Conservation (phyloP, 2,329 filamentous ascomycete genomes). For the Paecilomyces niveus region DNA sequence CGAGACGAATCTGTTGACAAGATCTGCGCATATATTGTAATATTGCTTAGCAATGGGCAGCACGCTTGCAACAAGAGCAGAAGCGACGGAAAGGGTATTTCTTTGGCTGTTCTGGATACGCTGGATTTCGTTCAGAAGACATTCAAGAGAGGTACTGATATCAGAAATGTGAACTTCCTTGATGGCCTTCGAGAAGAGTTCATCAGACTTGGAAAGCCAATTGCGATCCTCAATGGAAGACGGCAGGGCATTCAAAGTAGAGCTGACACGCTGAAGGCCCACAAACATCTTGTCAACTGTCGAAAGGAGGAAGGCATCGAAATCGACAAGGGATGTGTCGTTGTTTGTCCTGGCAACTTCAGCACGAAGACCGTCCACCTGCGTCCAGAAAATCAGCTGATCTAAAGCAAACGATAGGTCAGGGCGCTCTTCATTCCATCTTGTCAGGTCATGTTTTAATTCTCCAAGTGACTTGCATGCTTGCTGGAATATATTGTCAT, state of each 20-base stretch:
- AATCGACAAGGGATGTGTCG: slow-evolving; percentile 30
- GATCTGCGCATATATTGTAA: slow-evolving; percentile 50
- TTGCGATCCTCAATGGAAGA: slow-evolving; percentile 52
- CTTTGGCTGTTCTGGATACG: slow-evolving; percentile 35
- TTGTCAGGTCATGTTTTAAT: slow-evolving; percentile 36
- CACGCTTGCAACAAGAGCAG: slow-evolving; percentile 54
- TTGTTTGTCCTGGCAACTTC: slow-evolving; percentile 9
- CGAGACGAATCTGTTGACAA: slow-evolving; percentile 52
- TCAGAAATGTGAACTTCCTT: slow-evolving; percentile 54
- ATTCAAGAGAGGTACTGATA: slow-evolving; percentile 42
- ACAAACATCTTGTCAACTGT: slow-evolving; percentile 72
- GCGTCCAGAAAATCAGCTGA: slow-evolving; percentile 61
- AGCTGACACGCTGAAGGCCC: slow-evolving; percentile 65
- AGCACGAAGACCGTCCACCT: slow-evolving; percentile 18
- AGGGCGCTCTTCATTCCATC: slow-evolving; percentile 43
- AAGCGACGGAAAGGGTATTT: slow-evolving; percentile 39
- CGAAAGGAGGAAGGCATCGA: slow-evolving; percentile 54
- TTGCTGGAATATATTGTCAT: slow-evolving; percentile 22
- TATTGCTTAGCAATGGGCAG: slow-evolving; percentile 73
- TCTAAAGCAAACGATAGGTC: slow-evolving; percentile 58
- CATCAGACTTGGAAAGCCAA: slow-evolving; percentile 56
- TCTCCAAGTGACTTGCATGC: slow-evolving; percentile 19
- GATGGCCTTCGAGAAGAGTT: slow-evolving; percentile 47
- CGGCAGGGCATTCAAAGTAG: slow-evolving; percentile 49
- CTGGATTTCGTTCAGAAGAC: slow-evolving; percentile 41